These are phyloP conservation scores for Boletus huronensis DNA, from an alignment of 768 basidiomycete species.

Conservation along the genomic window DNA sequence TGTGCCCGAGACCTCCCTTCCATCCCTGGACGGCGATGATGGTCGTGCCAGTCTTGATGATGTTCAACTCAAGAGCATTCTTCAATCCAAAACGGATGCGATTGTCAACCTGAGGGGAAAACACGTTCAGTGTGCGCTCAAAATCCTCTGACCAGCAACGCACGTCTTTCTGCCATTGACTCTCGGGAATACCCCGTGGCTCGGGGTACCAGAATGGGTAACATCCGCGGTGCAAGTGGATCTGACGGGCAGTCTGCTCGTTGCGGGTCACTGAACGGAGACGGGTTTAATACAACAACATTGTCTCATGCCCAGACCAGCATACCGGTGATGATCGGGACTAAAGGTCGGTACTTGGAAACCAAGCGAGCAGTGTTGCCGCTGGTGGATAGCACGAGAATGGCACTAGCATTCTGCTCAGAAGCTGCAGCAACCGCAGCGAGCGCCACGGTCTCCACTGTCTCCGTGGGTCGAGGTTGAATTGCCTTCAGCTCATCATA, in stretches of 20 bases:
- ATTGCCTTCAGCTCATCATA: conserved; percentile 83
- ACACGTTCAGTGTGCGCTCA: conserved; percentile 9
- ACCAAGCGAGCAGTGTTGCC: conserved; percentile 94
- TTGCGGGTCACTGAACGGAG: conserved; percentile 79
- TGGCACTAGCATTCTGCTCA: conserved; percentile 93
- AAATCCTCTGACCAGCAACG: conserved; percentile 26
- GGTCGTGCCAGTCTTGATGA: conserved; percentile 85
- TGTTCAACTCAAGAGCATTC: conserved; percentile 75
- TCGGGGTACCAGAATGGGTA: conserved; percentile 98
- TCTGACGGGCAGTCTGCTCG: conserved; percentile 92
- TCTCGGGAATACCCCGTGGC: conserved; percentile 80
- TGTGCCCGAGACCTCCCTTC: conserved; percentile 97
- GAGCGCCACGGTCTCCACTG: conserved; percentile 93
- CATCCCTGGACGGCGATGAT: conserved; percentile 98
- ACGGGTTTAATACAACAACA: conserved; percentile 4
- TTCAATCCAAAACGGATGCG: conserved; percentile 86
- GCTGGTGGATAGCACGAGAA: conserved; percentile 94
- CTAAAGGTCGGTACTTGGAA: conserved; percentile 92
- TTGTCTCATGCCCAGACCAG: neutral
- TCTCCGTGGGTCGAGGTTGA: conserved; percentile 86
- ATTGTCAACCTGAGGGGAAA: conserved; percentile 65
- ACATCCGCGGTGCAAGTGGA: conserved; percentile 93
- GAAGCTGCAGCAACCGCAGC: conserved; percentile 93
- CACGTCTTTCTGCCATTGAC: conserved; percentile 98
- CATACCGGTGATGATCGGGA: conserved; percentile 93